Conservation (phyloP, 1,284 basidiomycete species). For the Tilletia indica region DNA sequence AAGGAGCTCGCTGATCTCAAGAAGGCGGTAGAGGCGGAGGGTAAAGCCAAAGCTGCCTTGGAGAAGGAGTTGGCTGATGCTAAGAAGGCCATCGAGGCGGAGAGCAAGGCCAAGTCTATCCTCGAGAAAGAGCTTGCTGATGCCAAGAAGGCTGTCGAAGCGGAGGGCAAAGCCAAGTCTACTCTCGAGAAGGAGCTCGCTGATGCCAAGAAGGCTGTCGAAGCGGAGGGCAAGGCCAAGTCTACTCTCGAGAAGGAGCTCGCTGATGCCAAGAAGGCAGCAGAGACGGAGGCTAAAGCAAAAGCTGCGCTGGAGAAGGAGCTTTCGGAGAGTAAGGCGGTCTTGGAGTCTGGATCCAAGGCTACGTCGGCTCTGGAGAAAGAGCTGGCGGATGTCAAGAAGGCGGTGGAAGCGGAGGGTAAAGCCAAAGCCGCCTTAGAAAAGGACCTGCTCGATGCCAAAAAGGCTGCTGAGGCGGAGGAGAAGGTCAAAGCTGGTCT, state of each 20-base stretch:
- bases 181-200: not conserved
- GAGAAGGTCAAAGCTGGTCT: not conserved
- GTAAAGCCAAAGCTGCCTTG: too few species aligned
- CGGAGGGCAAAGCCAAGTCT: not conserved
- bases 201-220: too few species aligned
- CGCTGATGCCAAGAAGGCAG: conserved; percentile 30
- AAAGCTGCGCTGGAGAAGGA: conserved; percentile 22
- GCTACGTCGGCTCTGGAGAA: conserved; percentile 23
- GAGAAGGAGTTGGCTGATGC: conserved; percentile 20
- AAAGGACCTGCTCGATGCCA: conserved; percentile 16
- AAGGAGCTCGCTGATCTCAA: conserved; percentile 31
- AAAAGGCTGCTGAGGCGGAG: not conserved
- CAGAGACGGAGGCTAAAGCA: conserved; percentile 26
- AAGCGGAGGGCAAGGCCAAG: not conserved
- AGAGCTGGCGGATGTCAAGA: conserved; percentile 14
- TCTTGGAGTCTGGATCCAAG: conserved; percentile 29
- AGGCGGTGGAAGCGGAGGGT: not conserved
- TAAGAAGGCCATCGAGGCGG: not conserved
- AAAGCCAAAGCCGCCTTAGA: not conserved
- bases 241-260: conserved; percentile 33
- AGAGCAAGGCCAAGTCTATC: conserved; percentile 19
- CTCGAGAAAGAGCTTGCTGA: conserved; percentile 33
- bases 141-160: conserved; percentile 25
- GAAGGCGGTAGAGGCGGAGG: conserved; percentile 31
- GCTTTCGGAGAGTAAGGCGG: conserved; percentile 23